Evolutionary conservation across 1,139 yeast species (phyloP).

Genomic region (Lodderomyces theae): DNA sequence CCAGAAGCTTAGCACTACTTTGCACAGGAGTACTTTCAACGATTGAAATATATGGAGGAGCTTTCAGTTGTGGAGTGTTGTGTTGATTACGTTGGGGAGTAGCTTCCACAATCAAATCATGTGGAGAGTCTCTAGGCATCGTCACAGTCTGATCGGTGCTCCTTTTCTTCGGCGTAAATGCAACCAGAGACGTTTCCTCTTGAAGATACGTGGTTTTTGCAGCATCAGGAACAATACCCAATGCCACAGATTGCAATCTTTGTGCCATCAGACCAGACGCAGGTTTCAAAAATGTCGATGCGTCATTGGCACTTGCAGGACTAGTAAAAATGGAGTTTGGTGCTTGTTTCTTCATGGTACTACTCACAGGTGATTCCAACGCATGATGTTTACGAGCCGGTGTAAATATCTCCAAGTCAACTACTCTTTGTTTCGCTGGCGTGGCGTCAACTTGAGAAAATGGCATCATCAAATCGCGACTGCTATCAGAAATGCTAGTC

Average conservation of each 20-base stretch:
- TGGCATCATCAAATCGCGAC: conserved; percentile 9
- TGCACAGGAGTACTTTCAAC: conserved; percentile 1
- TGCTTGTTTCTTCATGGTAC: neutral
- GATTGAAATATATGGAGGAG: neutral
- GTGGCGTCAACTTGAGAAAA: conserved; percentile 30
- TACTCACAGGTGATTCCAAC: neutral
- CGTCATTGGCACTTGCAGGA: neutral
- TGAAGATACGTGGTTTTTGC: neutral
- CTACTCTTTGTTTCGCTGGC: conserved; percentile 16
- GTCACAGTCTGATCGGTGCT: too few species aligned
- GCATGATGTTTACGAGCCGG: neutral
- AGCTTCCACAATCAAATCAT: conserved; percentile 6
- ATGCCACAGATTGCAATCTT: conserved; percentile 5
- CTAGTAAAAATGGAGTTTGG: conserved; percentile 1
- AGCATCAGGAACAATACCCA: conserved; percentile 1
- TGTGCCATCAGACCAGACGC: neutral
- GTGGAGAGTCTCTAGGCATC: neutral
- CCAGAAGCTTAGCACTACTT: neutral
- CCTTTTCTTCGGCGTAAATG: conserved; percentile 1
- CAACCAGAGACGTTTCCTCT: neutral
- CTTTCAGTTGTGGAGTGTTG: neutral
- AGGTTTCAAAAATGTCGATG: conserved; percentile 4
- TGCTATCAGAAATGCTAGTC: conserved; percentile 10
- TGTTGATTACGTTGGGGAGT: conserved; percentile 8
- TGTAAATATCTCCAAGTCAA: conserved; percentile 3